Conservation (phyloP, 495 filamentous ascomycete species). For the Neurospora intermedia region DNA sequence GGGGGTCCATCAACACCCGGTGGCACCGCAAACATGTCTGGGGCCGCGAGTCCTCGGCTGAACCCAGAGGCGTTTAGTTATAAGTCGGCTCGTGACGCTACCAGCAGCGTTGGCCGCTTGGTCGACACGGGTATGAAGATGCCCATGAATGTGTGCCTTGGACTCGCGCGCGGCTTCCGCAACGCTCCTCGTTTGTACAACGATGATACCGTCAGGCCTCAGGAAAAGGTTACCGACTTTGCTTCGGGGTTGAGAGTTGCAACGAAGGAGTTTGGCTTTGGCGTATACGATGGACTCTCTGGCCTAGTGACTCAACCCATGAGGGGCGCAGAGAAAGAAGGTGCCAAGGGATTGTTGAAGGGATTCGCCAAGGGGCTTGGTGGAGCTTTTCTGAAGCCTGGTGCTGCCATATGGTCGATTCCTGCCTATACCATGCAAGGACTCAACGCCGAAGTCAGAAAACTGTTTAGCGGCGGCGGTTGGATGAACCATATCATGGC, state of each 20-base stretch:
- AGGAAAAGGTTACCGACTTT: constrained; percentile 60
- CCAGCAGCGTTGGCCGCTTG: constrained; percentile 56
- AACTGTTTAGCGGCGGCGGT: constrained; percentile 43
- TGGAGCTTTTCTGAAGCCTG: constrained; percentile 58
- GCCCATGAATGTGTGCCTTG: constrained; percentile 71
- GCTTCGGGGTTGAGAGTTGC: constrained; percentile 56
- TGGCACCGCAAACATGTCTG: neutral
- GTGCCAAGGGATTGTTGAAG: constrained; percentile 58
- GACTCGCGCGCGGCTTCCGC: constrained; percentile 73
- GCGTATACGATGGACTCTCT: constrained; percentile 60
- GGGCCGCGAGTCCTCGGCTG: neutral
- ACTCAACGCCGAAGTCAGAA: constrained; percentile 61
- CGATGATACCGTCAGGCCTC: constrained; percentile 57
- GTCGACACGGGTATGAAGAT: constrained; percentile 60
- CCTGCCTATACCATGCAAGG: constrained; percentile 68
- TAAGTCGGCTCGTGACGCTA: constrained; percentile 47
- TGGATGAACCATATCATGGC: constrained; percentile 63
- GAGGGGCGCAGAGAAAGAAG: constrained; percentile 56
- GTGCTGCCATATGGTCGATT: constrained; percentile 54
- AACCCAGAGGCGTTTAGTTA: constrained; percentile 22
- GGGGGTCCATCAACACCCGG: neutral
- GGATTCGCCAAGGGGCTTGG: constrained; percentile 68
- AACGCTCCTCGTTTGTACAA: constrained; percentile 74
- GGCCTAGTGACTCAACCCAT: constrained; percentile 63
- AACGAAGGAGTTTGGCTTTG: constrained; percentile 55